Conservation (phyloP, 2,329 filamentous ascomycete genomes). For the Trichoderma aggressivum region DNA sequence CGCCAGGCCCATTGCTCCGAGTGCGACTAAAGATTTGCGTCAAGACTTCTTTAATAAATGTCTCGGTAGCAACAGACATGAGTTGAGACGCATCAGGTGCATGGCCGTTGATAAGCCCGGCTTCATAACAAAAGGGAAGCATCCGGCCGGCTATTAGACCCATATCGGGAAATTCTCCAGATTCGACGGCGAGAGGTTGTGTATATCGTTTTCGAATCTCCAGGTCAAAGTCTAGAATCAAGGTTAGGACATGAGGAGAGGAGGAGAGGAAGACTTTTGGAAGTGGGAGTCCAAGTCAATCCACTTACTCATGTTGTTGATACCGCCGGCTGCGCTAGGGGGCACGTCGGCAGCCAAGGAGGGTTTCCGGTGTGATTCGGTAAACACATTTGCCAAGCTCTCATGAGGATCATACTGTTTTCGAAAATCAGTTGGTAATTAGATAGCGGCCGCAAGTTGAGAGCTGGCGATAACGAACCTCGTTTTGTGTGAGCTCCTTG, state of each 20-base stretch:
- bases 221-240: constrained; percentile 56
- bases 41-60: constrained; percentile 64
- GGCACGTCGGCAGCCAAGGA: constrained; percentile 57
- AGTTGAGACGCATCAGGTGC: constrained; percentile 59
- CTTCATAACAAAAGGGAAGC: constrained; percentile 66
- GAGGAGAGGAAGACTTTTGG: neutral
- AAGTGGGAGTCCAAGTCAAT: neutral
- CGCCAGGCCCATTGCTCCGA: constrained; percentile 61
- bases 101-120: constrained; percentile 59
- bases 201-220: constrained; percentile 65
- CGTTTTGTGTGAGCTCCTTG: constrained; percentile 61
- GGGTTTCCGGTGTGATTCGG: constrained; percentile 47
- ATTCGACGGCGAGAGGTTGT: constrained; percentile 63
- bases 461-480: constrained; percentile 45
- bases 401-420: constrained; percentile 54
- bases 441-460: neutral
- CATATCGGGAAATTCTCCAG: constrained; percentile 66
- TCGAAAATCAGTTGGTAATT: constrained; percentile 22
- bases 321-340: constrained; percentile 62
- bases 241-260: constrained; percentile 20
- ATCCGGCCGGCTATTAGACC: constrained; percentile 61
- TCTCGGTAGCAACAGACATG: constrained; percentile 63
- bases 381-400: constrained; percentile 49
- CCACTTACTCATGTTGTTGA: constrained; percentile 74
- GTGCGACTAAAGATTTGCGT: constrained; percentile 62